Evolutionary conservation across 805 yeast species (phyloP).

Genomic region (Millerozyma acaciae): DNA sequence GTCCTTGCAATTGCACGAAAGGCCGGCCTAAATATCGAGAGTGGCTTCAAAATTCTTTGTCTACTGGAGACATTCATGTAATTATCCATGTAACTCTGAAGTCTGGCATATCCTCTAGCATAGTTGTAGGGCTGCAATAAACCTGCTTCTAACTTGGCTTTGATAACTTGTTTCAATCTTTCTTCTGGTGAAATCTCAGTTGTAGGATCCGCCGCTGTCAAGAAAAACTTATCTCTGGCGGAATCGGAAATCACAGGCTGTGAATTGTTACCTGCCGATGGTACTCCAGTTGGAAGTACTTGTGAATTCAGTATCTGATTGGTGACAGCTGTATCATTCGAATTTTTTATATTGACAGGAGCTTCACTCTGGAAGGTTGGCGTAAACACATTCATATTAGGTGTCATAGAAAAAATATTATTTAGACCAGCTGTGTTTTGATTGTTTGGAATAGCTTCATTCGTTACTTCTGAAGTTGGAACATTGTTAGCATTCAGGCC

Average conservation of each 20-base stretch:
- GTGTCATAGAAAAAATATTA: slow-evolving; percentile 27
- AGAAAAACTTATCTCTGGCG: slow-evolving; percentile 87
- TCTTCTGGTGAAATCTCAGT: slow-evolving; percentile 93
- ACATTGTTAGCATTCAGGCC: too few relatives aligned
- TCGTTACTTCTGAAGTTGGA: too few relatives aligned
- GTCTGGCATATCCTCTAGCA: slow-evolving; percentile 86
- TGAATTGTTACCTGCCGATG: background rate
- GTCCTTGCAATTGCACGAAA: slow-evolving; percentile 90
- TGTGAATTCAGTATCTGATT: too few relatives aligned
- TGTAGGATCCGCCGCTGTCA: slow-evolving; percentile 96
- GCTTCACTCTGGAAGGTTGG: slow-evolving; percentile 9
- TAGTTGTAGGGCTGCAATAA: slow-evolving; percentile 88
- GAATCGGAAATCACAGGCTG: slow-evolving; percentile 59
- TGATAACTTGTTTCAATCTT: slow-evolving; percentile 85
- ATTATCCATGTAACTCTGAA: slow-evolving; percentile 88
- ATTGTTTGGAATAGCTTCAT: slow-evolving; percentile 6
- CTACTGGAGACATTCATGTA: slow-evolving; percentile 83
- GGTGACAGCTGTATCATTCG: background rate
- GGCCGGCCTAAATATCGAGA: slow-evolving; percentile 84
- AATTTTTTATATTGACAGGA: background rate
- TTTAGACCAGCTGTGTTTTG: slow-evolving; percentile 11
- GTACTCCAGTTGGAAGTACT: too few relatives aligned
- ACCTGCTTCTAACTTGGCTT: slow-evolving; percentile 93
- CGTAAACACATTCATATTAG: slow-evolving; percentile 21
- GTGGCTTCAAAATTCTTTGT: slow-evolving; percentile 80